A percentile compares a stretch with the other conserved stretches of the same genome.
phyloP scores from a whole-genome alignment of 768 basidiomycete genomes.

The Obba rivulosa region DNA sequence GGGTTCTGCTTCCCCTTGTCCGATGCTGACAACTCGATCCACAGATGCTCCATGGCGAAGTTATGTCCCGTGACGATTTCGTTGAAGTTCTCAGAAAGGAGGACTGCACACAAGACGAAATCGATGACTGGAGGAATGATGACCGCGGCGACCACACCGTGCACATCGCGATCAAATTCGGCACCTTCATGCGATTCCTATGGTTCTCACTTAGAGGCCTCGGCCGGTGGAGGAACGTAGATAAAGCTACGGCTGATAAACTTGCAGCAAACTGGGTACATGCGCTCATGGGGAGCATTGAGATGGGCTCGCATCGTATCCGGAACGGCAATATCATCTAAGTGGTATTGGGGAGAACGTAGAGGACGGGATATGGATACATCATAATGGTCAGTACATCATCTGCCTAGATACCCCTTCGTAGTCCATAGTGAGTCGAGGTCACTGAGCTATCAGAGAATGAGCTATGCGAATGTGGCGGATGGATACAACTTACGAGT shows the following conservation, averaged over 20 bases:
- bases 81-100: slow-evolving; percentile 12
- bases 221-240: neutral
- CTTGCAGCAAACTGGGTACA: neutral
- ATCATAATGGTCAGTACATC: neutral
- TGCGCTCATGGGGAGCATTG: neutral
- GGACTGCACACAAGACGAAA: slow-evolving; percentile 13
- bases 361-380: too few species aligned
- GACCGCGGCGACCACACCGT: slow-evolving; percentile 20
- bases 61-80: slow-evolving; percentile 18
- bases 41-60: slow-evolving; percentile 21
- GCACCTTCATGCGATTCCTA: slow-evolving; percentile 20
- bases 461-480: neutral
- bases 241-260: neutral
- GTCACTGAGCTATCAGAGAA: slow-evolving; percentile 38
- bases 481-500: slow-evolving; percentile 47
- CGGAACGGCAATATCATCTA: too few species aligned
- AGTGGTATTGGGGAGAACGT: too few species aligned
- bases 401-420: slow-evolving; percentile 14
- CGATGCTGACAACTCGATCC: neutral
- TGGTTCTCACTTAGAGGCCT: slow-evolving; percentile 27
- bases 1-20: neutral
- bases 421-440: slow-evolving; percentile 46
- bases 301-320: neutral
- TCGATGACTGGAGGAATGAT: slow-evolving; percentile 17
- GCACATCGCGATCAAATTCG: slow-evolving; percentile 21